Percentiles rank a stretch among this genome's conserved stretches.
These are phyloP conservation scores for cucumber (Cucumis sativus) DNA, from an alignment of 306 rosid species.

Conservation along the genomic window Cucumber_9930_V3 NC_026657.2:1082501-1083000, in stretches of 20 bases:
- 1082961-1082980: constrained; percentile 2
- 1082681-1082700: constrained; percentile 34
- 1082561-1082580: constrained; percentile 1
- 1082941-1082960: constrained; percentile 6
- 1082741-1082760: neutral
- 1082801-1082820: neutral
- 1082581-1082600: constrained; percentile 40
- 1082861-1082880: neutral
- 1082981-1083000: constrained; percentile 11
- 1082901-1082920: neutral
- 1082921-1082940: neutral
- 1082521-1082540: constrained; percentile 33
- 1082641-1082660: constrained; percentile 88
- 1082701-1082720: neutral
- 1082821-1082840: neutral
- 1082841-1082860: neutral
- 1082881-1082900: neutral
- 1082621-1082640: constrained; percentile 52
- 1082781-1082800: neutral
- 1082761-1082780: neutral
- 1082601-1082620: neutral
- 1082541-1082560: constrained; percentile 63
- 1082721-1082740: neutral
- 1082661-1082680: constrained; percentile 94
- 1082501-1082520: constrained; percentile 19